Conservation (phyloP, 1,284 basidiomycete genomes). For the Naganishia albida region DNA sequence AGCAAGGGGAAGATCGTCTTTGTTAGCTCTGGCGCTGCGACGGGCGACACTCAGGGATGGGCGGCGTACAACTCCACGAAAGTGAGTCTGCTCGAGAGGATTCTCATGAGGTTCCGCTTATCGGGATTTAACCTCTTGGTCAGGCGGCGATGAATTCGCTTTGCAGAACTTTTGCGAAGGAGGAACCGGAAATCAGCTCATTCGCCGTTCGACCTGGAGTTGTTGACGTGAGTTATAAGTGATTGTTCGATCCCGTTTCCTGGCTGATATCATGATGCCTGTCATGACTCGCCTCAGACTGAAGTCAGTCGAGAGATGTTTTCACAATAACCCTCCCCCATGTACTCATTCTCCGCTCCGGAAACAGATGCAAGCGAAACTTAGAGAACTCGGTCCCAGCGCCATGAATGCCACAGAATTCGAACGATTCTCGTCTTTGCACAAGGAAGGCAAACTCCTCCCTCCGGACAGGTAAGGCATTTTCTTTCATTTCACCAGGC, state of each 20-base stretch:
- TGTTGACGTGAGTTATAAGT: slow-evolving; percentile 54
- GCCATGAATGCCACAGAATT: slow-evolving; percentile 53
- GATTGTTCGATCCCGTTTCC: too few species aligned
- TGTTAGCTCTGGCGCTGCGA: slow-evolving; percentile 58
- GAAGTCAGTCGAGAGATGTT: slow-evolving; percentile 35
- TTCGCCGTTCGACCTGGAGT: slow-evolving; percentile 59
- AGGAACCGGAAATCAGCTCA: slow-evolving; percentile 56
- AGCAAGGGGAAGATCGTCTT: slow-evolving; percentile 54
- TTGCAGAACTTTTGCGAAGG: slow-evolving; percentile 56
- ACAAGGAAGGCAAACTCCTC: slow-evolving; percentile 55
- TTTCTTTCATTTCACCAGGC: background rate
- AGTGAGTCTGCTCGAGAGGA: slow-evolving; percentile 28
- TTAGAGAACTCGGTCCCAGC: slow-evolving; percentile 45
- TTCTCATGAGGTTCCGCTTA: background rate
- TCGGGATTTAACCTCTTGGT: background rate
- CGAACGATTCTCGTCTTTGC: slow-evolving; percentile 54
- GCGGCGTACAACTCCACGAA: slow-evolving; percentile 56
- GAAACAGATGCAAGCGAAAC: slow-evolving; percentile 52
- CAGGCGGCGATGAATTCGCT: slow-evolving; percentile 59
- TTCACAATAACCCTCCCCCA: too few species aligned
- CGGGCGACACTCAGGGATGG: slow-evolving; percentile 57
- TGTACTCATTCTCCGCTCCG: too few species aligned
- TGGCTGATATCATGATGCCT: too few species aligned
- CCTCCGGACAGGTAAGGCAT: slow-evolving; percentile 50
- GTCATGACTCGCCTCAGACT: slow-evolving; percentile 36